A percentile compares a stretch with the other conserved stretches of the same genome.
phyloP scores from a whole-genome alignment of 768 basidiomycete genomes.

The Tricholoma sp. region DNA sequence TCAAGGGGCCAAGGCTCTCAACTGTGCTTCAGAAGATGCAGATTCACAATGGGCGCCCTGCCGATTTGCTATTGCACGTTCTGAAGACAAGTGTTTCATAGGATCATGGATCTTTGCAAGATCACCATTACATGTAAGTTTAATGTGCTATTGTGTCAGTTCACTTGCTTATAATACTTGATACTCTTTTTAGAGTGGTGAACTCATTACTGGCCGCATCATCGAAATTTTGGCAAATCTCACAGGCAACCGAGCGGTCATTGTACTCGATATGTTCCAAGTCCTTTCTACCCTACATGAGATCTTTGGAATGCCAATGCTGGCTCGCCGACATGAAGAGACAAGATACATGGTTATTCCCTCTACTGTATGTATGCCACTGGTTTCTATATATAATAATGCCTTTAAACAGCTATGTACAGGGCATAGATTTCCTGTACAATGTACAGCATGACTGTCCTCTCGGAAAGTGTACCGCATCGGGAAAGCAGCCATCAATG shows the following conservation, averaged over 20 bases:
- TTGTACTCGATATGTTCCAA: constrained; percentile 16
- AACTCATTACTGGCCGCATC: constrained; percentile 10
- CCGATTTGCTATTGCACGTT: constrained; percentile 10
- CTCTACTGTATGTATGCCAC: constrained; percentile 8
- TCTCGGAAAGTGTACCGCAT: constrained; percentile 12
- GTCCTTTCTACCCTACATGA: constrained; percentile 11
- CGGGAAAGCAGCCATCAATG: constrained; percentile 7
- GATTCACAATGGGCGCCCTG: constrained; percentile 11
- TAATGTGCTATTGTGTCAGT: not conserved
- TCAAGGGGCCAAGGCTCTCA: constrained; percentile 11
- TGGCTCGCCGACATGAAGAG: constrained; percentile 12
- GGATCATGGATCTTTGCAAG: too few species aligned
- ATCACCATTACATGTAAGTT: constrained; percentile 10
- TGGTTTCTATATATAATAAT: too few species aligned
- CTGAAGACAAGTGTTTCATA: too few species aligned
- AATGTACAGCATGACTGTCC: too few species aligned
- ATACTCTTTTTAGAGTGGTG: constrained; percentile 1
- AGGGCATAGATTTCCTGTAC: constrained; percentile 12
- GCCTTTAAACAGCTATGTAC: constrained; percentile 8
- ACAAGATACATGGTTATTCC: constrained; percentile 8
- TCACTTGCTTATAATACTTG: not conserved
- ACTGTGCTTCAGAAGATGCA: too few species aligned
- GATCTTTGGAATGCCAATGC: too few species aligned
- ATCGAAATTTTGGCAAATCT: too few species aligned
- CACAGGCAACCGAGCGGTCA: not conserved